phyloP scores from a whole-genome alignment of 2,329 filamentous ascomycete species.

The Hymenoscyphus fraxineus region DNA sequence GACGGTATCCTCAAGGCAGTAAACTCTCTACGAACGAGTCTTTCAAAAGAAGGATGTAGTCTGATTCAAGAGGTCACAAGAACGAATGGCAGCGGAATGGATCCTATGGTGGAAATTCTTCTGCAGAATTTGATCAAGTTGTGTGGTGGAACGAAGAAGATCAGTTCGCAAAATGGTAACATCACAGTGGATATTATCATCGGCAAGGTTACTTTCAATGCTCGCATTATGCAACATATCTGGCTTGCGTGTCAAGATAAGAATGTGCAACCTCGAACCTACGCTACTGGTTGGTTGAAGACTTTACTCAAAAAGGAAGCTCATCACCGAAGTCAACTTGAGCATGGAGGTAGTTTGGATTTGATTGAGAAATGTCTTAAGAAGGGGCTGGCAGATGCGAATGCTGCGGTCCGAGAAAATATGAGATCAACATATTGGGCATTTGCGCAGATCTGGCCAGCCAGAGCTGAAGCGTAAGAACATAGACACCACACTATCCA shows the following conservation, averaged over 20 bases:
- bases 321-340: conserved; percentile 75
- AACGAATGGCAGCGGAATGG: conserved; percentile 72
- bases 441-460: conserved; percentile 74
- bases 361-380: conserved; percentile 83
- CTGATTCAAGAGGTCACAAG: conserved; percentile 81
- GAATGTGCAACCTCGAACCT: conserved; percentile 81
- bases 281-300: conserved; percentile 77
- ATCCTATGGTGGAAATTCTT: conserved; percentile 84
- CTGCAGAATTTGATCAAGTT: conserved; percentile 89
- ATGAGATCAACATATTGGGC: conserved; percentile 85
- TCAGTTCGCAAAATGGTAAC: conserved; percentile 80
- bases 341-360: conserved; percentile 80
- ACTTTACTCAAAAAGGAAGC: conserved; percentile 75
- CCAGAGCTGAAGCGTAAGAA: conserved; percentile 68
- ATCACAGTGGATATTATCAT: conserved; percentile 77
- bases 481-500: not conserved
- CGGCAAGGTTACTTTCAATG: conserved; percentile 72
- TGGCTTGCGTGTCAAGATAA: conserved; percentile 84
- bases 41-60: conserved; percentile 81
- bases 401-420: conserved; percentile 82
- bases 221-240: conserved; percentile 80
- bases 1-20: conserved; percentile 87
- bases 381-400: conserved; percentile 83
- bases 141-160: conserved; percentile 87
- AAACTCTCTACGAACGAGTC: conserved; percentile 80